phyloP scores from a whole-genome alignment of 2,329 filamentous ascomycete species.

The Talaromyces rugulosus region DNA sequence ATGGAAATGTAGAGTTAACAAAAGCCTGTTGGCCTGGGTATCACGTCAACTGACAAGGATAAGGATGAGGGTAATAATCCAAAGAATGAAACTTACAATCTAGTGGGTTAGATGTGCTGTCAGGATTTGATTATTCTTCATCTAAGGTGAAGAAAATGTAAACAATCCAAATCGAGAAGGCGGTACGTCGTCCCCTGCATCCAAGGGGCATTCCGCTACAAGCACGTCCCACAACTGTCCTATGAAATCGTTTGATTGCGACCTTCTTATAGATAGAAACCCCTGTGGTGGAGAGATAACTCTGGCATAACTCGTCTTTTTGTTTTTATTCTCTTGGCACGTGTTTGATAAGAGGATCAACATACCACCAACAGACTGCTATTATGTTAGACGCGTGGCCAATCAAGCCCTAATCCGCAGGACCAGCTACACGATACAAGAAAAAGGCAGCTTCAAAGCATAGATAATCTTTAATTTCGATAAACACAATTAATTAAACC shows the following conservation, averaged over 20 bases:
- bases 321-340: neutral
- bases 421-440: neutral
- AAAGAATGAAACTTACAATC: neutral
- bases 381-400: neutral
- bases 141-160: neutral
- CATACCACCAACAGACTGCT: neutral
- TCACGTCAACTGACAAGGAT: too few species aligned
- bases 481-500: neutral
- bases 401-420: neutral
- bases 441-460: neutral
- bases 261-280: neutral
- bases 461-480: neutral
- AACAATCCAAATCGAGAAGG: neutral
- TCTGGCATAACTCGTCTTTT: neutral
- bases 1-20: neutral
- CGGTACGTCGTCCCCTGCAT: neutral
- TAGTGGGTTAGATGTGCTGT: neutral
- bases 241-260: neutral
- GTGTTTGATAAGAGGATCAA: neutral
- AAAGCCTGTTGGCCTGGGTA: neutral
- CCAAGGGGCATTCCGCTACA: neutral
- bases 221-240: neutral
- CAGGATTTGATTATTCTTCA: neutral
- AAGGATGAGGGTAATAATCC: neutral
- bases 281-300: neutral